Base-by-base conservation (phyloP, 2,329 filamentous ascomycete genomes). In the Tolypocladium ovalisporum region DNA sequence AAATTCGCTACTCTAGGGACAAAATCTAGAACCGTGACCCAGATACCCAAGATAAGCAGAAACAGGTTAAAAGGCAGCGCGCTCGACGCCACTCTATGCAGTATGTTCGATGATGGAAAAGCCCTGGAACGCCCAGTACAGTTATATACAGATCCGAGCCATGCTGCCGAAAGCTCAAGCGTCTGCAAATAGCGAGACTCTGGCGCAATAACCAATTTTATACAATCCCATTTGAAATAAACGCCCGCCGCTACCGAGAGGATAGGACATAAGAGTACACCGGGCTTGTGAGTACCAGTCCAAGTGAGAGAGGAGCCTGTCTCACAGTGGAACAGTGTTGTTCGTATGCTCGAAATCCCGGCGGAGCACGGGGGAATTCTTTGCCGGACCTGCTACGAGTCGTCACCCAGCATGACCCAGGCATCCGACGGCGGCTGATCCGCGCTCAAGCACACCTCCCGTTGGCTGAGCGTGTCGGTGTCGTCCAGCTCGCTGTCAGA, bases 331-430 rank as follows among this genome's bases (percentile, higher is more conserved):
- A 51, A 34, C 29, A 51, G 8, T n/a, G 52, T 35, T 35, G 49
- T 51, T 40, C 24, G 47, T 56, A 53, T 60, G 58, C 59, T 64
- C 63, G 59, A 67, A 65, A 66, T 64, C 65, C 67, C 61, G 59
- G 59, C 58, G 63, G 63, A 55, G 56, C 59, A 62, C 63, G 62
- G 64, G 65, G 68, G 66, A 65, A 66, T 65, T 61, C 61, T 59
- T 56, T 59, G 54, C 67, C 70, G 72, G 72, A 75, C 71, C 67
- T 76, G 73, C 68, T 77, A 73, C 72, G 69, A 75, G 74, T 70
- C 75, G 70, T 76, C 74, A 65, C 70, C 72, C 63, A 77, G 66
- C 66, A 77, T 68, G 39, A 76, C 69, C 75, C 75, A 77, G 60
- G 70, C 64, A 47, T 71, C 73, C 29, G 68, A 64, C 55, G 63